These are phyloP conservation scores for Paraleonurus japonicus DNA, from an alignment of 257 asterid species.

Conservation along the genomic window DNA sequence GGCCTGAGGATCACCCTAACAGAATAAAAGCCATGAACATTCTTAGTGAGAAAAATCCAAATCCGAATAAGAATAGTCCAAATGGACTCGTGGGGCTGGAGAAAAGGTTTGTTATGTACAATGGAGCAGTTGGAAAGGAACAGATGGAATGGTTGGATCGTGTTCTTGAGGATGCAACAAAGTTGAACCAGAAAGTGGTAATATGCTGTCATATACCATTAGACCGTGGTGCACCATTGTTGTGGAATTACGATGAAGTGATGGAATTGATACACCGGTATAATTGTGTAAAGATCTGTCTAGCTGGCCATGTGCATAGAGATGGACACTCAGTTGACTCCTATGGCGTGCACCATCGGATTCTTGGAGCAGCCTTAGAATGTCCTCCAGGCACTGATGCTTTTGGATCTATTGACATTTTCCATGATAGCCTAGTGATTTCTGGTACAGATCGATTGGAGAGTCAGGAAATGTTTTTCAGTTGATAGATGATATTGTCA, in stretches of 20 bases:
- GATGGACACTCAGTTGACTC: slow-evolving; percentile 76
- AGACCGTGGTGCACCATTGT: slow-evolving; percentile 55
- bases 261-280: slow-evolving; percentile 76
- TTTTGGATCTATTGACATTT: slow-evolving; percentile 66
- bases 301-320: slow-evolving; percentile 81
- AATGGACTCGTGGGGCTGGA: slow-evolving; percentile 67
- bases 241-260: slow-evolving; percentile 92
- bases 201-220: slow-evolving; percentile 83
- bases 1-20: slow-evolving; percentile 79
- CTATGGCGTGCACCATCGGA: slow-evolving; percentile 78
- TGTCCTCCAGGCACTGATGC: slow-evolving; percentile 87
- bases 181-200: slow-evolving; percentile 63
- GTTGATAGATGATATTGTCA: slow-evolving; percentile 21
- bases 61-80: slow-evolving; percentile 87
- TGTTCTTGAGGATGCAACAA: slow-evolving; percentile 62
- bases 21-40: slow-evolving; percentile 52
- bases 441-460: slow-evolving; percentile 66
- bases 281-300: slow-evolving; percentile 78
- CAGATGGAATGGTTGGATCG: slow-evolving; percentile 84
- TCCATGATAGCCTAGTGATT: slow-evolving; percentile 57
- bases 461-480: slow-evolving; percentile 68
- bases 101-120: slow-evolving; percentile 83
- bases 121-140: slow-evolving; percentile 82
- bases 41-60: slow-evolving; percentile 73
- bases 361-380: slow-evolving; percentile 89